These are phyloP conservation scores for Colletotrichum lini DNA, from an alignment of 2,329 filamentous ascomycete genomes.

Conservation along the genomic window DNA sequence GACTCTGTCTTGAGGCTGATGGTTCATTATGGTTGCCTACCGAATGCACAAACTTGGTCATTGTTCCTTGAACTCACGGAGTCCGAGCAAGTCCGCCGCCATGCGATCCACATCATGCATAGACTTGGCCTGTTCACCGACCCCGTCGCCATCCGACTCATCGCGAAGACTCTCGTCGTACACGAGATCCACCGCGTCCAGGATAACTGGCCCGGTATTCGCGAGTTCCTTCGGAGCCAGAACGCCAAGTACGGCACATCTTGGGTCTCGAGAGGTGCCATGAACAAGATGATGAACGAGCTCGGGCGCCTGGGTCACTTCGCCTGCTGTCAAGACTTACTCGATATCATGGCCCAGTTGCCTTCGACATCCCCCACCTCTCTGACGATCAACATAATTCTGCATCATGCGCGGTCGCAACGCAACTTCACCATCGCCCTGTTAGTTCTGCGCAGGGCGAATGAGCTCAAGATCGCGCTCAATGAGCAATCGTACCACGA, in stretches of 20 bases:
- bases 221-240: constrained; percentile 58
- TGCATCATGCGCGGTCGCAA: constrained; percentile 49
- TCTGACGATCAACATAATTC: constrained; percentile 56
- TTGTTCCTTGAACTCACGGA: constrained; percentile 68
- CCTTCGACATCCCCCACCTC: constrained; percentile 23
- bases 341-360: constrained; percentile 46
- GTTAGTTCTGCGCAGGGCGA: constrained; percentile 48
- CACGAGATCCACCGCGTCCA: constrained; percentile 57
- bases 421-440: constrained; percentile 52
- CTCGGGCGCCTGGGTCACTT: constrained; percentile 57
- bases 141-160: constrained; percentile 51
- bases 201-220: constrained; percentile 55
- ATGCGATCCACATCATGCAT: constrained; percentile 63
- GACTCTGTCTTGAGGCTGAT: constrained; percentile 58
- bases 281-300: constrained; percentile 59
- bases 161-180: constrained; percentile 60
- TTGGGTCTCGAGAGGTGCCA: constrained; percentile 59
- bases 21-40: constrained; percentile 54
- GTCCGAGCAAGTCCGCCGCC: constrained; percentile 67
- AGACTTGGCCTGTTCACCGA: constrained; percentile 59
- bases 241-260: constrained; percentile 59
- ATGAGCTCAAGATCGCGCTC: constrained; percentile 44
- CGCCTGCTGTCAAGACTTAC: constrained; percentile 46
- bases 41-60: constrained; percentile 64
- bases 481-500: constrained; percentile 53